phyloP scores from a whole-genome alignment of 345 rosid species.

The Xanthoceras sorbifolium region DNA sequence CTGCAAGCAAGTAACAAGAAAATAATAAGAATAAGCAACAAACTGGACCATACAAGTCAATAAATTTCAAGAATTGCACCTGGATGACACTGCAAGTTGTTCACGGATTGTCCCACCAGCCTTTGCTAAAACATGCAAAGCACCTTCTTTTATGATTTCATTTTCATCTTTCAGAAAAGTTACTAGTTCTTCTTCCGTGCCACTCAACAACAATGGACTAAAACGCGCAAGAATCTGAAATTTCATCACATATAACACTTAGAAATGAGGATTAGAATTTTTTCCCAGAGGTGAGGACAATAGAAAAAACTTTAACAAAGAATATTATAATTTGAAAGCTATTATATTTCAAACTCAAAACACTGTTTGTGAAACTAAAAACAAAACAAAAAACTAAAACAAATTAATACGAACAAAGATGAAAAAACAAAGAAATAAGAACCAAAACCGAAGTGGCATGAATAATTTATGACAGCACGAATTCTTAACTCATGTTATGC shows the following conservation, averaged over 20 bases:
- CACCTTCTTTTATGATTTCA: conserved; percentile 86
- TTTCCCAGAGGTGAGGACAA: not conserved
- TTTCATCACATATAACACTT: conserved; percentile 17
- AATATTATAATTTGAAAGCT: not conserved
- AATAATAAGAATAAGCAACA: conserved; percentile 29
- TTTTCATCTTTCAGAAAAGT: conserved; percentile 80
- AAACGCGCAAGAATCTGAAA: conserved; percentile 83
- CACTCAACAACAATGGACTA: conserved; percentile 76
- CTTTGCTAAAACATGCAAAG: conserved; percentile 86
- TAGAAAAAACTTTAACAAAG: not conserved
- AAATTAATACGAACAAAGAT: not conserved
- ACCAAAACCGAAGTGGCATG: not conserved
- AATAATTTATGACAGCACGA: not conserved
- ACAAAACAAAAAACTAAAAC: not conserved
- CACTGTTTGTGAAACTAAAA: too few species aligned
- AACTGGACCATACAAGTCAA: conserved; percentile 14
- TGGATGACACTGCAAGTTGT: conserved; percentile 74
- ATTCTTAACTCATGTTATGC: not conserved
- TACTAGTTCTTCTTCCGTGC: conserved; percentile 81
- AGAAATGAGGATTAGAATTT: conserved; percentile 3
- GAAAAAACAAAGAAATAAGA: not conserved
- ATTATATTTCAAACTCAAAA: not conserved
- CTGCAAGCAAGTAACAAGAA: conserved; percentile 48
- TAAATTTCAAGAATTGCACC: conserved; percentile 49
- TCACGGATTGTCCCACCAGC: conserved; percentile 97